Percentiles rank a stretch among this genome's conserved stretches.
phyloP scores from a whole-genome alignment of 768 basidiomycete genomes.

The Trametes elegans region DNA sequence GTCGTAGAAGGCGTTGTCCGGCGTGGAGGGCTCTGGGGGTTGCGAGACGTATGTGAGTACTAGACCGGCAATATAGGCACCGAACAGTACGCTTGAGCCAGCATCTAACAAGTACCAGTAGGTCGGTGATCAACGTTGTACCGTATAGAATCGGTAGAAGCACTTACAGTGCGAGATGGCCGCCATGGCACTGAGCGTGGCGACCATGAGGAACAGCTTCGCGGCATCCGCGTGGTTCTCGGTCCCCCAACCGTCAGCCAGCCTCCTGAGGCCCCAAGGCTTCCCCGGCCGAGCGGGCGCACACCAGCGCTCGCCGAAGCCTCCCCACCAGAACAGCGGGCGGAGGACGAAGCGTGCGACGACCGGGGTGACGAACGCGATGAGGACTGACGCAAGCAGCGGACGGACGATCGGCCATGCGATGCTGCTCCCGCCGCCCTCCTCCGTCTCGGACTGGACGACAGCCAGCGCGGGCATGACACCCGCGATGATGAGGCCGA shows the following conservation, averaged over 20 bases:
- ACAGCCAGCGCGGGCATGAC: slow-evolving; percentile 44
- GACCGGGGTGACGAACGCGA: slow-evolving; percentile 41
- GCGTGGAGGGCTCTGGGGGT: not conserved
- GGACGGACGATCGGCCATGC: slow-evolving; percentile 46
- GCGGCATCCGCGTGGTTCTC: slow-evolving; percentile 22
- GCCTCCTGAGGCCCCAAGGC: slow-evolving; percentile 7
- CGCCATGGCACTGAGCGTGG: slow-evolving; percentile 42
- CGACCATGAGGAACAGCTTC: slow-evolving; percentile 34
- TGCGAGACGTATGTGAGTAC: slow-evolving; percentile 39
- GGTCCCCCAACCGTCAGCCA: slow-evolving; percentile 21
- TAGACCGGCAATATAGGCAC: slow-evolving; percentile 59
- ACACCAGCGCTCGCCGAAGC: slow-evolving; percentile 24
- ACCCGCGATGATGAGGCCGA: slow-evolving; percentile 57
- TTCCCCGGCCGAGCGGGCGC: slow-evolving; percentile 14
- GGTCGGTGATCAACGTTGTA: not conserved
- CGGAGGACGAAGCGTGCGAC: slow-evolving; percentile 29
- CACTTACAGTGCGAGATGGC: slow-evolving; percentile 43
- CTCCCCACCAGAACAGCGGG: slow-evolving; percentile 21
- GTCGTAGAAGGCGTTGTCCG: not conserved
- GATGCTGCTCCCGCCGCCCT: not conserved
- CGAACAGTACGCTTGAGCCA: slow-evolving; percentile 59
- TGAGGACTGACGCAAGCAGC: slow-evolving; percentile 51
- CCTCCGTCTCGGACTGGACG: slow-evolving; percentile 2
- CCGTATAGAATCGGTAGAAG: not conserved
- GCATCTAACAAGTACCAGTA: slow-evolving; percentile 23